phyloP scores from a whole-genome alignment of 805 yeast species.

The Saccharomycopsis microspora region DNA sequence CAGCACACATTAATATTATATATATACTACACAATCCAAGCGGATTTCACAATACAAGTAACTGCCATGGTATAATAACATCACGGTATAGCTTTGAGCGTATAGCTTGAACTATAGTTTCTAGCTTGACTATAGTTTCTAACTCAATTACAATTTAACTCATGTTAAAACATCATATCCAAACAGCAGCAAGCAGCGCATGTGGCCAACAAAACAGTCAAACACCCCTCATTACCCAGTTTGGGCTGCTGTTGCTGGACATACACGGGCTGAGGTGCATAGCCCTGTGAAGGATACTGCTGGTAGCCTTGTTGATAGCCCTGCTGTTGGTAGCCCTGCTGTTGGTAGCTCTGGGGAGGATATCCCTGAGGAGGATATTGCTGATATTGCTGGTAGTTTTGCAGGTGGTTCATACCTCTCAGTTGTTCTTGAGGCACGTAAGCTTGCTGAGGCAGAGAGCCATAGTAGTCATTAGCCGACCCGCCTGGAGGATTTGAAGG shows the following conservation, averaged over 20 bases:
- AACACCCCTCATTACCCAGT: slow-evolving; percentile 6
- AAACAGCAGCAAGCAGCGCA: slow-evolving; percentile 16
- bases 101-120: too few relatives aligned
- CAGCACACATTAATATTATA: too few relatives aligned
- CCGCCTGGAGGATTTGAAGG: not conserved
- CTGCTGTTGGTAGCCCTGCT: not conserved
- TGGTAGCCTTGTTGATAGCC: slow-evolving; percentile 5
- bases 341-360: not conserved
- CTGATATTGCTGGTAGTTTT: slow-evolving; percentile 1
- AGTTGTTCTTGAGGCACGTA: not conserved
- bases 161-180: slow-evolving; percentile 4
- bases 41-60: too few relatives aligned
- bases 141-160: too few relatives aligned
- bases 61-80: too few relatives aligned
- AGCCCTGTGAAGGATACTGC: slow-evolving; percentile 6
- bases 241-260: slow-evolving; percentile 11
- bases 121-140: too few relatives aligned
- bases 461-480: slow-evolving; percentile 7
- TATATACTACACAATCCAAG: too few relatives aligned
- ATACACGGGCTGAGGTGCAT: slow-evolving; percentile 10
- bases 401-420: not conserved
- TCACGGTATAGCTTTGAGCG: too few relatives aligned
- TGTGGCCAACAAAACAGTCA: slow-evolving; percentile 13
- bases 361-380: not conserved
- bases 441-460: slow-evolving; percentile 7